Conservation (phyloP, 2,329 filamentous ascomycete genomes). For the Tolypocladium paradoxum region DNA sequence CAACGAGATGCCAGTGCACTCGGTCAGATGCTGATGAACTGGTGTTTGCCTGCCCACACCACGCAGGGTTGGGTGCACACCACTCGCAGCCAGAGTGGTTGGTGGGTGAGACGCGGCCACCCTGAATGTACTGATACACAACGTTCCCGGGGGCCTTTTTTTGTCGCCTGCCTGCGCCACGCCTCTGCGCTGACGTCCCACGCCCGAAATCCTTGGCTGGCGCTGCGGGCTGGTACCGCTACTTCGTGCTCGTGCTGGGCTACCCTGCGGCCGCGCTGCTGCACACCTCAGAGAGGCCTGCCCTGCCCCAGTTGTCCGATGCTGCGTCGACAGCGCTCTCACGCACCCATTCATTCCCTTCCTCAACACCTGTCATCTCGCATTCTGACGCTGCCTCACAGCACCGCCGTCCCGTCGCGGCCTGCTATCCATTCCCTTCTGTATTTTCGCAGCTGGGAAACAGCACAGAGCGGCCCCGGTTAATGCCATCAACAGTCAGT, state of each 20-base stretch:
- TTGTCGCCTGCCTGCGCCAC: neutral
- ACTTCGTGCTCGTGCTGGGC: too few species aligned
- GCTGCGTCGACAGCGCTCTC: neutral
- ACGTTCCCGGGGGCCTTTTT: too few species aligned
- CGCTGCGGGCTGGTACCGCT: neutral
- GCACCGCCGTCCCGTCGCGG: neutral
- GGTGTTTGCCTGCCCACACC: neutral
- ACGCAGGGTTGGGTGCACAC: neutral
- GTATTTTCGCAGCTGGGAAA: neutral
- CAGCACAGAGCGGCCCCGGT: neutral
- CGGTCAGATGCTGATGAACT: neutral
- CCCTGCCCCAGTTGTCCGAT: neutral
- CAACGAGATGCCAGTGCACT: neutral
- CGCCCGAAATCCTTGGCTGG: neutral
- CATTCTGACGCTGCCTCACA: neutral
- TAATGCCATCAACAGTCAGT: neutral
- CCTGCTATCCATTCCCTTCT: neutral
- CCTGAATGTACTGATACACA: too few species aligned
- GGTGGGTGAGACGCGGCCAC: neutral
- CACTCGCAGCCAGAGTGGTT: neutral
- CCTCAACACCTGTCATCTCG: neutral
- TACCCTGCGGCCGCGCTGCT: too few species aligned
- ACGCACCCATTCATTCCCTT: neutral
- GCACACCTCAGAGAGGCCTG: neutral
- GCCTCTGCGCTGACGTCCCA: neutral